A percentile compares a stretch with the other conserved stretches of the same genome.
Conservation (phyloP, 2,329 filamentous ascomycete species). For the Fusarium torulosum region DNA sequence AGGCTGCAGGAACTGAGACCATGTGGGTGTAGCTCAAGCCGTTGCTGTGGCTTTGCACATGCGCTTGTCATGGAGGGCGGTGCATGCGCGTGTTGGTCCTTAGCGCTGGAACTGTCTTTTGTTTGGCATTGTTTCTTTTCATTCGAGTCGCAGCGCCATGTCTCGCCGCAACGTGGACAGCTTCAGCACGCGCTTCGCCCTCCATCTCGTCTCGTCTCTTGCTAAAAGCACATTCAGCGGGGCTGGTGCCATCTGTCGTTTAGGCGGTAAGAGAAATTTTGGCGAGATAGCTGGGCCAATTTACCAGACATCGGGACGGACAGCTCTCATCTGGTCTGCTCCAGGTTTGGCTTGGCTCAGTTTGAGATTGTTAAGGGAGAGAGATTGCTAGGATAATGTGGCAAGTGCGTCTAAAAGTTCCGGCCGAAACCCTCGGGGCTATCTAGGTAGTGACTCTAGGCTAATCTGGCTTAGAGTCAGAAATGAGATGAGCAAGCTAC, state of each 20-base stretch:
- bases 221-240: slow-evolving; percentile 36
- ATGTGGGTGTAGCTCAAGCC: slow-evolving; percentile 38
- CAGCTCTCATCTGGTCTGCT: slow-evolving; percentile 23
- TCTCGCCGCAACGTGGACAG: slow-evolving; percentile 43
- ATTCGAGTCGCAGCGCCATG: slow-evolving; percentile 40
- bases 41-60: slow-evolving; percentile 39
- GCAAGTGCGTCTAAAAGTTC: slow-evolving; percentile 39
- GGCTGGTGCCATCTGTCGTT: slow-evolving; percentile 6
- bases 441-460: slow-evolving; percentile 19
- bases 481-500: slow-evolving; percentile 24
- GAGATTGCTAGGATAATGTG: slow-evolving; percentile 34
- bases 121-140: slow-evolving; percentile 42
- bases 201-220: slow-evolving; percentile 30
- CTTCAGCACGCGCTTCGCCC: slow-evolving; percentile 39
- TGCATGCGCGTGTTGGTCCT: slow-evolving; percentile 31
- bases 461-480: slow-evolving; percentile 23
- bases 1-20: slow-evolving; percentile 43
- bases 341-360: slow-evolving; percentile 26
- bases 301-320: slow-evolving; percentile 9
- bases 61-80: slow-evolving; percentile 23
- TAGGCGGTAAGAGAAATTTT: slow-evolving; percentile 35
- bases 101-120: slow-evolving; percentile 36
- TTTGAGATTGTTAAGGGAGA: slow-evolving; percentile 41
- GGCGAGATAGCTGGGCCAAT: slow-evolving; percentile 22
- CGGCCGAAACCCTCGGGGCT: slow-evolving; percentile 41